Evolutionary conservation across 2,329 filamentous ascomycete genomes (phyloP).

Genomic region (Pyrenophora tritici-repentis): DNA sequence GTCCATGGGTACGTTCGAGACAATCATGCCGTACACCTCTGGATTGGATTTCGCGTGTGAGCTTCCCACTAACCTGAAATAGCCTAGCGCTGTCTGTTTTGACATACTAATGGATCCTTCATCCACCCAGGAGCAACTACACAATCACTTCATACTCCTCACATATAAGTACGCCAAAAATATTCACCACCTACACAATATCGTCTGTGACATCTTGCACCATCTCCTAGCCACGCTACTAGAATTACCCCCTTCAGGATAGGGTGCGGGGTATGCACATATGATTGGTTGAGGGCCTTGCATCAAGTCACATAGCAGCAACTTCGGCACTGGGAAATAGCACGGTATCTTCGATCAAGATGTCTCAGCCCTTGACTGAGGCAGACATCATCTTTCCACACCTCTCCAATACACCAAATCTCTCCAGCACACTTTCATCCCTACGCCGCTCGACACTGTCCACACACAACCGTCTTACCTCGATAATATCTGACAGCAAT

Average conservation of each 20-base stretch:
- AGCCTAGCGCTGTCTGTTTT: neutral
- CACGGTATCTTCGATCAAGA: neutral
- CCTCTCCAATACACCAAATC: constrained; percentile 66
- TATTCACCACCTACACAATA: no score
- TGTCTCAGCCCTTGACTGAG: constrained; percentile 36
- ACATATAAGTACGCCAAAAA: no score
- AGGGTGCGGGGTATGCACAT: constrained; percentile 11
- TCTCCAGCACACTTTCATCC: constrained; percentile 66
- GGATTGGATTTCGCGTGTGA: no score
- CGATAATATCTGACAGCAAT: constrained; percentile 74
- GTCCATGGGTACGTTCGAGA: no score
- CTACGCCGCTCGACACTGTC: constrained; percentile 78
- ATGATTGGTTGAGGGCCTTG: neutral
- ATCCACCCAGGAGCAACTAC: neutral
- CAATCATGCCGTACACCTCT: no score
- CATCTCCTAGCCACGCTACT: no score
- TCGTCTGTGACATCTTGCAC: no score
- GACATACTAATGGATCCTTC: neutral
- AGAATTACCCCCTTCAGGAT: neutral
- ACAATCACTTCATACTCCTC: no score
- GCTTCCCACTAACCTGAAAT: neutral
- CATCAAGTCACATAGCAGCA: neutral
- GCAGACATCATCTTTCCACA: constrained; percentile 60
- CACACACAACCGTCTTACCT: constrained; percentile 78
- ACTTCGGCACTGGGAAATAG: neutral